These are phyloP conservation scores for Magnolia kwangsiensis DNA, from an alignment of 164 flowering plant genomes.

Conservation along the genomic window DNA sequence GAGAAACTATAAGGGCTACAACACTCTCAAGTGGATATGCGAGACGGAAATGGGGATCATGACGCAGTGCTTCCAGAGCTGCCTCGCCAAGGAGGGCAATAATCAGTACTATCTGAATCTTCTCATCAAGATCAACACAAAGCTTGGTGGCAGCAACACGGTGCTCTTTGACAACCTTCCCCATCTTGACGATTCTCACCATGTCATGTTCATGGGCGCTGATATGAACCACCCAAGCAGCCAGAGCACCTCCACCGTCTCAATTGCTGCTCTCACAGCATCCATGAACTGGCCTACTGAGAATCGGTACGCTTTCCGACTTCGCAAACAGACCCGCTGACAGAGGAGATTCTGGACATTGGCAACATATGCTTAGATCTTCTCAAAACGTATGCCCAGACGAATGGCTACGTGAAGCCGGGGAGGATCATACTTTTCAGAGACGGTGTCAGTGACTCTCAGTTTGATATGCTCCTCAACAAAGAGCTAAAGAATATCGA, in stretches of 20 bases:
- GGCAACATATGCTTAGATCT: slow-evolving; percentile 66
- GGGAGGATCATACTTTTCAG: slow-evolving; percentile 62
- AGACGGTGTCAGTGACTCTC: slow-evolving; percentile 82
- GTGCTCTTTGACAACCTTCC: slow-evolving; percentile 55
- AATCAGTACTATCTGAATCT: slow-evolving; percentile 62
- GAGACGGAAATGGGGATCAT: slow-evolving; percentile 69
- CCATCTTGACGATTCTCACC: slow-evolving; percentile 26
- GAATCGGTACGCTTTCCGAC: slow-evolving; percentile 58
- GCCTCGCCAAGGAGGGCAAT: neutral
- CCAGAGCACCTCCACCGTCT: slow-evolving; percentile 41
- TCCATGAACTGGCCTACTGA: slow-evolving; percentile 81
- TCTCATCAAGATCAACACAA: slow-evolving; percentile 75
- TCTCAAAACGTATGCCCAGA: slow-evolving; percentile 31
- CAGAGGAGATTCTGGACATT: slow-evolving; percentile 44
- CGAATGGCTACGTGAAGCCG: slow-evolving; percentile 37
- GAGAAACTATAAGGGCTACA: slow-evolving; percentile 18
- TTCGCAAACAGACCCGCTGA: slow-evolving; percentile 44
- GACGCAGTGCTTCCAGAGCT: slow-evolving; percentile 66
- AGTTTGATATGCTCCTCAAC: slow-evolving; percentile 79
- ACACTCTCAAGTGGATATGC: slow-evolving; percentile 61
- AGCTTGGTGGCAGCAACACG: slow-evolving; percentile 79
- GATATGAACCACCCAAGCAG: slow-evolving; percentile 84
- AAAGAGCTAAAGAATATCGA: slow-evolving; percentile 40
- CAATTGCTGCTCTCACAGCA: slow-evolving; percentile 80
- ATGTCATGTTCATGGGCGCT: slow-evolving; percentile 72